These are phyloP conservation scores for Crithidia sp. DNA, from an alignment of 208 protist genomes.

Conservation along the genomic window DNA sequence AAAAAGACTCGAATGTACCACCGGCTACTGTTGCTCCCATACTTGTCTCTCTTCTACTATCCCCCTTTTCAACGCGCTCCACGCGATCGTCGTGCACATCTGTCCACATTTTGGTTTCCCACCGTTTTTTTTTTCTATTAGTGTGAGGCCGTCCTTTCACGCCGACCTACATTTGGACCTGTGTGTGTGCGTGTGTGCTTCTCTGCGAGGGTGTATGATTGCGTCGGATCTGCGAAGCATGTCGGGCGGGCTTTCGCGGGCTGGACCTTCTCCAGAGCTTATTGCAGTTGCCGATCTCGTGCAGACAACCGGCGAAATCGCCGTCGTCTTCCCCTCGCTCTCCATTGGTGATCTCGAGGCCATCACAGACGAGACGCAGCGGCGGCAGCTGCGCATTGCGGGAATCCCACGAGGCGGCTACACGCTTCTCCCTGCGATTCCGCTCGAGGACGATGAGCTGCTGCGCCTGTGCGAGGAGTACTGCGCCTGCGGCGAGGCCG, in stretches of 20 bases:
- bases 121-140: no score
- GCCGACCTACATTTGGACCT: background rate
- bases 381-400: constrained; percentile 69
- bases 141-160: background rate
- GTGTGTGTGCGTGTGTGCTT: background rate
- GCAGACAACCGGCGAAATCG: constrained; percentile 66
- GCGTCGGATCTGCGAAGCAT: constrained; percentile 4
- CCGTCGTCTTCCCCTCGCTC: constrained; percentile 55
- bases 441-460: constrained; percentile 62
- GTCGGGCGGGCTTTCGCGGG: constrained; percentile 16
- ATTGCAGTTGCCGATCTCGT: constrained; percentile 45
- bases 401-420: constrained; percentile 68
- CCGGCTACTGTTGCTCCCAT: no score
- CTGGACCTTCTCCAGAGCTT: constrained; percentile 25
- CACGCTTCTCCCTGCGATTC: constrained; percentile 74
- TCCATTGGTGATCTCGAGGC: constrained; percentile 72
- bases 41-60: no score
- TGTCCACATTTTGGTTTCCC: no score
- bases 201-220: no score
- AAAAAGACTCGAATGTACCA: no score
- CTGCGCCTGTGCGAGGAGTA: constrained; percentile 63
- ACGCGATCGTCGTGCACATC: no score
- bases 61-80: no score
- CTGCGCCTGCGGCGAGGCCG: constrained; percentile 38
- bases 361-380: constrained; percentile 59